phyloP scores from a whole-genome alignment of 2,329 filamentous ascomycete species.

The Ophiosphaerella herpotricha region DNA sequence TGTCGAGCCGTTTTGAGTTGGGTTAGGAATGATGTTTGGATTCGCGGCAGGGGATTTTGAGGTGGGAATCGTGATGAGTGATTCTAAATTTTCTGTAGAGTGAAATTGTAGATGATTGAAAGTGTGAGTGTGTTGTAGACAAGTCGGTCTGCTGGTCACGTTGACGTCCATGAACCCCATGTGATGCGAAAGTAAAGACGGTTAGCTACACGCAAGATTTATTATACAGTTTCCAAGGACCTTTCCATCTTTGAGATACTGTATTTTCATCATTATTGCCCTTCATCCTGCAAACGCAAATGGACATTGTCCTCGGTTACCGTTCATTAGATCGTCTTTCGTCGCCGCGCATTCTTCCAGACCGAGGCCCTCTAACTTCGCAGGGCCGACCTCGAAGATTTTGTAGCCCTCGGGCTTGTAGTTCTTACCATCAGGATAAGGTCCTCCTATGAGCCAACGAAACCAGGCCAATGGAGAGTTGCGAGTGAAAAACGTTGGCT shows the following conservation, averaged over 20 bases:
- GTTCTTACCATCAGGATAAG: slow-evolving; percentile 65
- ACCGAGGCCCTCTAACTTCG: slow-evolving; percentile 56
- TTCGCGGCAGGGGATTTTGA: slow-evolving; percentile 27
- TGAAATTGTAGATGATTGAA: not conserved
- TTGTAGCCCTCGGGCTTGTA: slow-evolving; percentile 59
- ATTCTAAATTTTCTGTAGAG: not conserved
- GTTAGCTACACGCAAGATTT: no score
- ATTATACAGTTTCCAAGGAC: no score
- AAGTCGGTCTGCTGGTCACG: slow-evolving; percentile 1
- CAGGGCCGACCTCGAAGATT: slow-evolving; percentile 67
- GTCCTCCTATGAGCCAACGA: slow-evolving; percentile 61
- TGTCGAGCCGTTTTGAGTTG: slow-evolving; percentile 15
- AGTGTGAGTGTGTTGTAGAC: not conserved
- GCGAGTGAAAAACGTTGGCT: slow-evolving; percentile 21
- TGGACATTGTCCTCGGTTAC: slow-evolving; percentile 35
- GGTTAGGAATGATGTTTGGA: slow-evolving; percentile 19
- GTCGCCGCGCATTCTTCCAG: slow-evolving; percentile 29
- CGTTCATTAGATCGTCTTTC: slow-evolving; percentile 28
- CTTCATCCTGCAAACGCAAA: slow-evolving; percentile 22
- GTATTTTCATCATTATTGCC: no score
- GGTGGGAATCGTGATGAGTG: not conserved
- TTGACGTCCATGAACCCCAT: slow-evolving; percentile 1
- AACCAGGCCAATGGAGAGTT: slow-evolving; percentile 22
- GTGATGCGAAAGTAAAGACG: no score
- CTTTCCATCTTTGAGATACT: no score